phyloP scores from a whole-genome alignment of 2,329 filamentous ascomycete species.

The Fusarium nygamai region DNA sequence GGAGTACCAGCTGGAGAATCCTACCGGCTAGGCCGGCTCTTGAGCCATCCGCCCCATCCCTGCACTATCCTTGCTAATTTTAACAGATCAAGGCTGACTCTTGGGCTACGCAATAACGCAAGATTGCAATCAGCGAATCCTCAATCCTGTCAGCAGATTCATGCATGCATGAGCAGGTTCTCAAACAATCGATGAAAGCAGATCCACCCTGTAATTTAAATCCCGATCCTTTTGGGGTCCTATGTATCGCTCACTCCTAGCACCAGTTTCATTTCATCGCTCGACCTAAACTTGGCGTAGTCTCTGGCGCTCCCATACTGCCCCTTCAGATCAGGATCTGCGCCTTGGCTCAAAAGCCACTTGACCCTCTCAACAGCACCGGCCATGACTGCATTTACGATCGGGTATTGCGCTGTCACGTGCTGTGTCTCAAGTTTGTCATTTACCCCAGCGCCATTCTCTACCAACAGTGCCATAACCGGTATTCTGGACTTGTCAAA shows the following conservation, averaged over 20 bases:
- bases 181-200: too few relatives aligned
- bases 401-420: slow-evolving; percentile 20
- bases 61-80: background rate
- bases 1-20: background rate
- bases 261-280: slow-evolving; percentile 26
- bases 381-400: slow-evolving; percentile 31
- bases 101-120: background rate
- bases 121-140: background rate
- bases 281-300: slow-evolving; percentile 2
- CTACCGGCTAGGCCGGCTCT: background rate
- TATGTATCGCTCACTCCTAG: slow-evolving; percentile 2
- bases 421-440: slow-evolving; percentile 3
- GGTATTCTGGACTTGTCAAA: slow-evolving; percentile 29
- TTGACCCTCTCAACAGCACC: slow-evolving; percentile 31
- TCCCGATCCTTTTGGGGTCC: background rate
- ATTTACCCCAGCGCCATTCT: slow-evolving; percentile 24
- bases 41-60: background rate
- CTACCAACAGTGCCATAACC: slow-evolving; percentile 26
- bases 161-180: background rate
- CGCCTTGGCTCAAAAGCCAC: slow-evolving; percentile 30
- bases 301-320: slow-evolving; percentile 25
- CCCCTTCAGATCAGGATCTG: slow-evolving; percentile 20
- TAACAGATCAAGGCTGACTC: background rate
- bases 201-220: background rate
- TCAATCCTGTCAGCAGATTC: background rate